phyloP scores from a whole-genome alignment of 345 rosid species.

The Anacardium occidentale region DNA sequence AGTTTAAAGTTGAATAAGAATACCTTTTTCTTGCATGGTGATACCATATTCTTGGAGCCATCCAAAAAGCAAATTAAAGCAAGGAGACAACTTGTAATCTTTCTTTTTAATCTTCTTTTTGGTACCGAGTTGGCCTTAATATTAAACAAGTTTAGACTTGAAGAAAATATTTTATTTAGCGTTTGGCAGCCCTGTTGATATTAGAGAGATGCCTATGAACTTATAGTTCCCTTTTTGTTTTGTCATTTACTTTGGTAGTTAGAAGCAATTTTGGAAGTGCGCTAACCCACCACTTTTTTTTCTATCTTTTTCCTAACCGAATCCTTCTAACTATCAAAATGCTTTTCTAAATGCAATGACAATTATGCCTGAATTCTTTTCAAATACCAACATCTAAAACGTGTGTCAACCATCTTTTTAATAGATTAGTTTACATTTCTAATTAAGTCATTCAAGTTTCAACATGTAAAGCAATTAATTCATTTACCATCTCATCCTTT shows the following conservation, averaged over 20 bases:
- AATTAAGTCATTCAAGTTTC: too few relatives aligned
- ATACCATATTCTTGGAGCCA: conserved; percentile 32
- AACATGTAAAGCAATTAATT: too few relatives aligned
- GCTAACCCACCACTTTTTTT: neutral
- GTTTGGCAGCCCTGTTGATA: too few relatives aligned
- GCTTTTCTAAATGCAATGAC: neutral
- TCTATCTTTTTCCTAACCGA: neutral
- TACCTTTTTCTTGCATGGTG: neutral
- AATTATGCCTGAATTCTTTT: neutral
- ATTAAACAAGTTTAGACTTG: too few relatives aligned
- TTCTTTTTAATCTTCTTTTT: neutral
- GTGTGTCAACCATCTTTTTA: neutral
- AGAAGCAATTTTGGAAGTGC: neutral
- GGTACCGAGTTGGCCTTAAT: neutral
- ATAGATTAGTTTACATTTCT: neutral
- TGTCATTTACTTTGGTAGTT: neutral
- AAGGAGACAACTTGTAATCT: conserved; percentile 6
- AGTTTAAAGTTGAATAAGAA: neutral
- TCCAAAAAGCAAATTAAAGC: conserved; percentile 13
- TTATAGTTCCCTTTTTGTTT: neutral
- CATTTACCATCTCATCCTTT: too few relatives aligned
- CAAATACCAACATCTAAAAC: neutral
- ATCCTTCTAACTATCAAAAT: neutral
- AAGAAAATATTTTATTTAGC: neutral
- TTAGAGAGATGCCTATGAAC: neutral